phyloP scores from a whole-genome alignment of 805 yeast genomes.

The Saturnispora dispora region DNA sequence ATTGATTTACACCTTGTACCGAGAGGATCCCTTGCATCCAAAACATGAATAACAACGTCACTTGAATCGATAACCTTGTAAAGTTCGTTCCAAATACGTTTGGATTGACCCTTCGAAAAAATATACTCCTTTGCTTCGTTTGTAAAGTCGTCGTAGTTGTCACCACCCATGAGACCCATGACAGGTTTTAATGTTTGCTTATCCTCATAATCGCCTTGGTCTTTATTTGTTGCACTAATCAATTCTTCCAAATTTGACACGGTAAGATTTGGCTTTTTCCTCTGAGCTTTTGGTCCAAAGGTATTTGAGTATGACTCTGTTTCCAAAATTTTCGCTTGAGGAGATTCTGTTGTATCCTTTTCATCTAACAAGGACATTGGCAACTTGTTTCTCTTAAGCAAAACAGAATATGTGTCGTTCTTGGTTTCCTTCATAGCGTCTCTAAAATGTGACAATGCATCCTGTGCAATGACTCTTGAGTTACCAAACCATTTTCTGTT shows the following conservation, averaged over 20 bases:
- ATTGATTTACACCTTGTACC: constrained; percentile 94
- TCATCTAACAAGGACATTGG: constrained; percentile 95
- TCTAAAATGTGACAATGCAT: constrained; percentile 88
- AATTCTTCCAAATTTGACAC: constrained; percentile 78
- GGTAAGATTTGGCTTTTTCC: constrained; percentile 75
- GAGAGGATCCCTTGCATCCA: constrained; percentile 95
- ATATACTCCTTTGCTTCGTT: constrained; percentile 92
- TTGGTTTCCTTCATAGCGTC: constrained; percentile 85
- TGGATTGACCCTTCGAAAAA: constrained; percentile 94
- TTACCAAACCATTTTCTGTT: constrained; percentile 97
- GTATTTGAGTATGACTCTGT: constrained; percentile 76
- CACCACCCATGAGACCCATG: constrained; percentile 71
- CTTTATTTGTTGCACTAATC: constrained; percentile 48
- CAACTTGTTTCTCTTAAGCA: constrained; percentile 78
- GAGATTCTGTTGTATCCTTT: constrained; percentile 65
- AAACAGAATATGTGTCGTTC: constrained; percentile 75
- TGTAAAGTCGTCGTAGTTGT: constrained; percentile 70
- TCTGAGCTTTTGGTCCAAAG: constrained; percentile 91
- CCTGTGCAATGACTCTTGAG: constrained; percentile 95
- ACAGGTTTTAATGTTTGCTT: constrained; percentile 68
- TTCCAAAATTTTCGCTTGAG: constrained; percentile 73
- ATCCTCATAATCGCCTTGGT: constrained; percentile 55
- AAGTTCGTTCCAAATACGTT: constrained; percentile 96
- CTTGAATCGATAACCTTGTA: constrained; percentile 96
- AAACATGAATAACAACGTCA: constrained; percentile 91